phyloP scores from a whole-genome alignment of 495 filamentous ascomycete genomes.

The Aspergillus coremiiformis region DNA sequence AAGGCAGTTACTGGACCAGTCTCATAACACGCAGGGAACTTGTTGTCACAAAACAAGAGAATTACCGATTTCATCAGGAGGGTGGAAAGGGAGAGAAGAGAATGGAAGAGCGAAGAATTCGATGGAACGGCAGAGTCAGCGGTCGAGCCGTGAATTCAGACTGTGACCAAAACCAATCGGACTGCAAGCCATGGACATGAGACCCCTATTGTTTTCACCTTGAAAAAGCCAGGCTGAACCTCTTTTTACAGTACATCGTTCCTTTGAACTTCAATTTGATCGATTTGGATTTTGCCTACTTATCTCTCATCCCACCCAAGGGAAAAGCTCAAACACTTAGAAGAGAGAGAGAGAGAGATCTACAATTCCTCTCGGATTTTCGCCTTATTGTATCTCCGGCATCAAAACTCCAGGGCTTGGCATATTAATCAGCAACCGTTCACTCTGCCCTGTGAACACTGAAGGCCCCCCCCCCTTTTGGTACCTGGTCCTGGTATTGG shows the following conservation, averaged over 20 bases:
- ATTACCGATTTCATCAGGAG: neutral
- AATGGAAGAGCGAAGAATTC: conserved; percentile 33
- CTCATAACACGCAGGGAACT: neutral
- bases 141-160: conserved; percentile 27
- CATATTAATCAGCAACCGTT: neutral
- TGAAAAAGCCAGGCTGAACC: conserved; percentile 7
- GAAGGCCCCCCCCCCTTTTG: conserved; percentile 1
- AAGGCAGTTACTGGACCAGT: neutral
- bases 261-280: neutral
- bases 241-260: neutral
- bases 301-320: neutral
- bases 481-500: conserved; percentile 18
- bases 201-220: neutral
- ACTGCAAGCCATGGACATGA: conserved; percentile 1
- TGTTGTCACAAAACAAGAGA: conserved; percentile 2
- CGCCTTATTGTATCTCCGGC: conserved; percentile 15
- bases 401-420: conserved; percentile 10
- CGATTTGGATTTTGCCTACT: neutral
- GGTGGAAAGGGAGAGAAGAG: conserved; percentile 22
- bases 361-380: conserved; percentile 1
- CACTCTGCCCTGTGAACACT: neutral
- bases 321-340: neutral
- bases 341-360: neutral
- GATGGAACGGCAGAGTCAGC: conserved; percentile 21
- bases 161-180: conserved; percentile 5